Evolutionary conservation across 2,329 filamentous ascomycete species (phyloP), one percentile per base, ranked within the genome.

Genomic region (Alternaria incomplexa): DNA sequence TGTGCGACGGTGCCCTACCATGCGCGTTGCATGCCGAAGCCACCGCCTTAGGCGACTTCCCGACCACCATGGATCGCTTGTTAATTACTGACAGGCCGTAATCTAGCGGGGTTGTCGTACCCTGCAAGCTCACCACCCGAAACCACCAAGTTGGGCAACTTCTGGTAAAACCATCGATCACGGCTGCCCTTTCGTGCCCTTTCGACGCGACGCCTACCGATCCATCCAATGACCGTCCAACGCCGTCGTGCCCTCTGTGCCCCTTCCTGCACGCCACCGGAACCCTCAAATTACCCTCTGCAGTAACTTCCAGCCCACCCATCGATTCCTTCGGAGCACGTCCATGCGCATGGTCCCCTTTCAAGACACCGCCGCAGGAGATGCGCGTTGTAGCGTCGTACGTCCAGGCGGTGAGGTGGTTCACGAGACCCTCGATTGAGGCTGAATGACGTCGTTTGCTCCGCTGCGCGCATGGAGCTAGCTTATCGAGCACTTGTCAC

Each of bases 141-240:
- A 51, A 51, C 12, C 17, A 22, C 47, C 47, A 13, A 8, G 17
- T 51, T 22, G 7, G 47, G 47, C 32, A 50, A 50, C 3, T 52
- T 52, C 15, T 1, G 11, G 4, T 2, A 36, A 23, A 22, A 40
- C 48, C 30, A n/a, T 52, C 20, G 30, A 52, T 52, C 23, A 9
- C 36, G 5, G 30, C 48, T 54, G 43, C 40, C 52, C 52, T 56
- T 57, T 57, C 30, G 57, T 60, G 57, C 57, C 57, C 57, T 55
- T 60, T 61, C 23, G 23, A 56, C 40, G 26, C 51, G 20, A 30
- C 51, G 12, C 15, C 48, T 36, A n/a, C 26, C 2, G 28, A 20
- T 51, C 28, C 22, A 23, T 25, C 58, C 28, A 60, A 56, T 56
- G 15, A 30, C n/a, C 23, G 30, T 55, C 17, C 10, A 36, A 26